Conservation (phyloP, 768 basidiomycete genomes). For the Mycena amicta region DNA sequence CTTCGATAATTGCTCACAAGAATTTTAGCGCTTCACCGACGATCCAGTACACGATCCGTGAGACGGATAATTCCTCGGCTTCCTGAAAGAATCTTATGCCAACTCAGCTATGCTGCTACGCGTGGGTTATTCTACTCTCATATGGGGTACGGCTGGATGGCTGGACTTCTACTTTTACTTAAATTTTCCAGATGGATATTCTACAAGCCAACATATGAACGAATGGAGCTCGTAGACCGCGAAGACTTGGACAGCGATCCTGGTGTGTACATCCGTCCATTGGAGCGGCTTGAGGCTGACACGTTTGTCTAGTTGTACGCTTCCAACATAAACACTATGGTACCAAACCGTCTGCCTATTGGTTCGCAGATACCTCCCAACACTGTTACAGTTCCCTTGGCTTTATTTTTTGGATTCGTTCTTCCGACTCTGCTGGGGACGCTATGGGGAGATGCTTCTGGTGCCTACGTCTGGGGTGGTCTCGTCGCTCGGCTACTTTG, state of each 20-base stretch:
- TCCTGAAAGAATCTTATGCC: constrained; percentile 1
- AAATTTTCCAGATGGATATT: constrained; percentile 63
- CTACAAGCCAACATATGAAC: constrained; percentile 67
- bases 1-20: neutral
- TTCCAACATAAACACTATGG: constrained; percentile 74
- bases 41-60: constrained; percentile 71
- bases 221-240: constrained; percentile 63
- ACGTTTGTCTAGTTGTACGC: constrained; percentile 53
- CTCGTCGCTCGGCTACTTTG: constrained; percentile 58
- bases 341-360: constrained; percentile 23
- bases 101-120: constrained; percentile 67
- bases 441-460: constrained; percentile 64
- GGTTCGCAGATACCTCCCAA: neutral
- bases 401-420: constrained; percentile 60
- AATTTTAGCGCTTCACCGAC: constrained; percentile 63
- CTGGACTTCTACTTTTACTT: neutral
- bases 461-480: constrained; percentile 73
- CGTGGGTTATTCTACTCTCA: constrained; percentile 76
- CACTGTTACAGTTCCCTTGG: constrained; percentile 52
- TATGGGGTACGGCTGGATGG: constrained; percentile 46
- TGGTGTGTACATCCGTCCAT: constrained; percentile 43
- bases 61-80: constrained; percentile 23
- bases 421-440: constrained; percentile 58
- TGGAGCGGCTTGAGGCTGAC: neutral
- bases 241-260: constrained; percentile 71